A percentile compares a stretch with the other conserved stretches of the same genome.
Evolutionary conservation across 2,329 filamentous ascomycete genomes (phyloP).

Genomic region (Monilinia laxa): DNA sequence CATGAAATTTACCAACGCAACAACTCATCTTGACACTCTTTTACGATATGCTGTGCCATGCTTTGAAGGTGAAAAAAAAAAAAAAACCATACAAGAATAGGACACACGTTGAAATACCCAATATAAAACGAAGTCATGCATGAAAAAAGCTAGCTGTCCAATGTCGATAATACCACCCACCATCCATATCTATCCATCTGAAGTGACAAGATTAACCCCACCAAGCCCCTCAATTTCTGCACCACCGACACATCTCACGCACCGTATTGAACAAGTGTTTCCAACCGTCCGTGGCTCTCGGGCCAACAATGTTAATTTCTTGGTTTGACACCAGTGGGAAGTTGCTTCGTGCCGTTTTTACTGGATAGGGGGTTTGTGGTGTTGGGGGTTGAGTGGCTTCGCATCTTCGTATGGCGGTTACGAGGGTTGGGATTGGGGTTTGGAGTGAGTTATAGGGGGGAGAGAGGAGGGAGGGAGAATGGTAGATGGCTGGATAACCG

Average conservation of each 20-base stretch:
- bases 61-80: too few relatives aligned
- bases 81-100: too few relatives aligned
- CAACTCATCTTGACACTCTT: too few relatives aligned
- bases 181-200: background rate
- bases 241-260: background rate
- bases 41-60: too few relatives aligned
- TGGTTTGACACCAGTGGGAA: background rate
- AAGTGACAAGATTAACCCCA: background rate
- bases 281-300: slow-evolving; percentile 13
- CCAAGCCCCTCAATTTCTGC: slow-evolving; percentile 22
- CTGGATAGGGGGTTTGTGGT: too few relatives aligned
- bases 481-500: background rate
- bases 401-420: too few relatives aligned
- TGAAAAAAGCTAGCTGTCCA: too few relatives aligned
- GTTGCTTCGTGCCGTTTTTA: slow-evolving; percentile 13
- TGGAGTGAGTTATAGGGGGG: too few relatives aligned
- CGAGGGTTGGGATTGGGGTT: too few relatives aligned
- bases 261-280: slow-evolving; percentile 22
- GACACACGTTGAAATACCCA: slow-evolving; percentile 6
- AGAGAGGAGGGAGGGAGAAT: background rate
- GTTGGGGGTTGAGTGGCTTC: too few relatives aligned
- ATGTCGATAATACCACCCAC: too few relatives aligned
- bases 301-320: slow-evolving; percentile 6
- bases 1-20: background rate
- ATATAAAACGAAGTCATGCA: background rate